phyloP scores from a whole-genome alignment of 1,139 yeast genomes.

The Debaryomyces subglobosus region DNA sequence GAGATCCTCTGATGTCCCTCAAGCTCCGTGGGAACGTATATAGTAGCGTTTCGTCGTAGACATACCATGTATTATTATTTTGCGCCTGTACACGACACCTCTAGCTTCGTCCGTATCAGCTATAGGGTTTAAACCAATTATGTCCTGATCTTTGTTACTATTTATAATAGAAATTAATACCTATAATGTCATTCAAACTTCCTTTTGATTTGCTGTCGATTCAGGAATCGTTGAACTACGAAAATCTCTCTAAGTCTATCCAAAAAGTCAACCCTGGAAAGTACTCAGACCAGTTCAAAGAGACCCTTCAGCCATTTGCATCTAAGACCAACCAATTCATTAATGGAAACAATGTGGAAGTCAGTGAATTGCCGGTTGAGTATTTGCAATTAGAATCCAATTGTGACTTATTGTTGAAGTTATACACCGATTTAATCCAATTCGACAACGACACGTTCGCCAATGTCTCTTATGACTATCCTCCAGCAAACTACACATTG shows the following conservation, averaged over 20 bases:
- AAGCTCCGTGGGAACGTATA: not conserved
- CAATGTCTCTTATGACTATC: slow-evolving; percentile 71
- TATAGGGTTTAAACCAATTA: not conserved
- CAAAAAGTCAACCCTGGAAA: slow-evolving; percentile 44
- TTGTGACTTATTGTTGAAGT: slow-evolving; percentile 62
- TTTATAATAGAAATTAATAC: not conserved
- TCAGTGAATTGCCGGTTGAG: slow-evolving; percentile 72
- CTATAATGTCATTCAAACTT: slow-evolving; percentile 53
- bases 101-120: not conserved
- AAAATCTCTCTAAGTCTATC: slow-evolving; percentile 43
- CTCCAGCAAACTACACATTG: slow-evolving; percentile 61
- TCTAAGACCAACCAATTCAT: slow-evolving; percentile 40
- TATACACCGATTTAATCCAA: slow-evolving; percentile 60
- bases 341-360: slow-evolving; percentile 35
- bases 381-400: slow-evolving; percentile 67
- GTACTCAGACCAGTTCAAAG: slow-evolving; percentile 43
- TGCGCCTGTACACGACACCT: slow-evolving; percentile 1
- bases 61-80: not conserved
- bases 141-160: not conserved
- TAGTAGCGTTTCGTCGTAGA: not conserved
- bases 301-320: slow-evolving; percentile 48
- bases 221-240: slow-evolving; percentile 49
- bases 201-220: slow-evolving; percentile 51
- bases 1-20: not conserved
- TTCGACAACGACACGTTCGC: slow-evolving; percentile 64